Percentiles rank a stretch among this genome's conserved stretches.
Conservation (phyloP, 176 grass and related monocot species). For the Aechmea fasciata region DNA sequence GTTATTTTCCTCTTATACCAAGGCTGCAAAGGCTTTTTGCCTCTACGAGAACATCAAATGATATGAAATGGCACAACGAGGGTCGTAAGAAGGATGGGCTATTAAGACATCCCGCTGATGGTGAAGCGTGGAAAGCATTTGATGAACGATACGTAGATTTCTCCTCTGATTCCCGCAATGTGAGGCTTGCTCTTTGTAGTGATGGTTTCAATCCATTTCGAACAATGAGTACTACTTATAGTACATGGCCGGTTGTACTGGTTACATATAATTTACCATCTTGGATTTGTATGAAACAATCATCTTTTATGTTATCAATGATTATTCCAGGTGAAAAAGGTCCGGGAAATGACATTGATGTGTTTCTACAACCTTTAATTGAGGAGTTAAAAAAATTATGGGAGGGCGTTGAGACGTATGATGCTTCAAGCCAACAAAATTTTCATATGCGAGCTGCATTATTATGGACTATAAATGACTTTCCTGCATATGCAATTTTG, state of each 20-base stretch:
- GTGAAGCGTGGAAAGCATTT: too few species aligned
- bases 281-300: neutral
- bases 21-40: neutral
- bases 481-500: constrained; percentile 14
- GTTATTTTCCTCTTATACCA: constrained; percentile 1
- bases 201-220: too few species aligned
- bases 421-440: too few species aligned
- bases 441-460: neutral
- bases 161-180: too few species aligned
- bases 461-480: constrained; percentile 9
- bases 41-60: neutral
- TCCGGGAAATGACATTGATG: neutral
- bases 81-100: neutral
- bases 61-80: neutral
- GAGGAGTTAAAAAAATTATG: too few species aligned
- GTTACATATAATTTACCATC: neutral
- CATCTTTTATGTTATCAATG: neutral
- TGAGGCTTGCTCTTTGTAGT: too few species aligned
- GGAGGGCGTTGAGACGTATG: too few species aligned
- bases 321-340: neutral
- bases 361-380: too few species aligned
- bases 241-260: neutral
- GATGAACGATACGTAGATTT: too few species aligned
- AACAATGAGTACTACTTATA: too few species aligned
- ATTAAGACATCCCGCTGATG: too few species aligned